Evolutionary conservation across 495 filamentous ascomycete species (phyloP), one percentile per base, ranked within the genome.

Genomic region (Hyaloscypha hepaticicola): DNA sequence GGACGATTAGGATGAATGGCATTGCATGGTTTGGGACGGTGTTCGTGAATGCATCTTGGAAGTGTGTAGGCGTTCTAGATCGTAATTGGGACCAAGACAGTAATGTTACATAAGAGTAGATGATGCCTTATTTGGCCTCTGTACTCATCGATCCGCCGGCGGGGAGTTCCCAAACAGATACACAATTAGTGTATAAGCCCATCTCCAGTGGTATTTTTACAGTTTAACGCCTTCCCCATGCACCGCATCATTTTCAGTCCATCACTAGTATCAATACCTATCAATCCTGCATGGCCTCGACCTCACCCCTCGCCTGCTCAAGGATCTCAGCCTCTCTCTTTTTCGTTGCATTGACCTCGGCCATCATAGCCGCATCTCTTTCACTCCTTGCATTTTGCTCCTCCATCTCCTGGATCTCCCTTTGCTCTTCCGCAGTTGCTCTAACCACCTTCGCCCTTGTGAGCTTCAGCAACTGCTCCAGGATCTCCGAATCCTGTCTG

Each of bases 401-500:
- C 63, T 86, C 83, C 49, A 91, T 71, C 64, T 88, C 81, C 64
- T 75, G 69, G 67, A 90, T 61, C 73, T 89, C 79, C 19, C 71
- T 74, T 70, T 81, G 69, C 65, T 96, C 90, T 66, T 85, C 82
- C 11, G 81, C 73, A 7, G 85, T 85, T 25, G 87, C 77, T 25
- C 79, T 65, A 2, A 96, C 74, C 24, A 77, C 77, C 55, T 79
- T 76, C 11, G 90, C 93, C 4, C 84, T 84, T 0, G 92, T 97
- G 71, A 87, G 76, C 24, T 79, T 74, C 63, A 93, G 71, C 28
- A 99, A 82, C 60, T 87, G 79, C 6, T 77, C 73, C 67, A 91
- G 84, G 64, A 99, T 97, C 55, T 85, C 77, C 12, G 76, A 73
- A 27, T 85, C 86, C 27, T 80, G 75, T 53, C 79, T 75, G 72